Percentiles rank a stretch among this genome's conserved stretches.
Evolutionary conservation across 257 asterid genomes (phyloP).

Genomic region (Plectranthus barbatus): DNA sequence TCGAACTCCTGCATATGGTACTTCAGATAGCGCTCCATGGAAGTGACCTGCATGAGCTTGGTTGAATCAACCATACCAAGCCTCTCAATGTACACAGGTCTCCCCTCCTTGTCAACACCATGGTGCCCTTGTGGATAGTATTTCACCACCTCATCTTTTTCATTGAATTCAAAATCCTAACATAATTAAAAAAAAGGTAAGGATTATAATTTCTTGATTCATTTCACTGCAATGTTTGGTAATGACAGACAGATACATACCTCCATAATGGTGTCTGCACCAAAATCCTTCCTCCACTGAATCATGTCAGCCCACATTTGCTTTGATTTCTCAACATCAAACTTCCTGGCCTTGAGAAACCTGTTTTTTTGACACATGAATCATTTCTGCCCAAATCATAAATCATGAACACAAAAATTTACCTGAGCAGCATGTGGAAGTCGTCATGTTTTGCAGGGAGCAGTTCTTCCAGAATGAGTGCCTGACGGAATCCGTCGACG

Average conservation of each 20-base stretch:
- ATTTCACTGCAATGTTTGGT: not conserved
- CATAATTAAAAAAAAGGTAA: no score
- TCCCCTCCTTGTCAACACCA: constrained; percentile 85
- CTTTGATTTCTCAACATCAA: constrained; percentile 83
- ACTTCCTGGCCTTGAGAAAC: constrained; percentile 85
- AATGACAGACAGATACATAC: constrained; percentile 43
- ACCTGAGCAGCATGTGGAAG: constrained; percentile 83
- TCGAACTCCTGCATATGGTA: constrained; percentile 93
- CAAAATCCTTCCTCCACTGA: constrained; percentile 94
- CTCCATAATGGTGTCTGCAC: constrained; percentile 74
- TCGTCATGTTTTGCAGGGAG: no score
- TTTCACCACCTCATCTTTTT: constrained; percentile 73
- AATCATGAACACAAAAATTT: no score
- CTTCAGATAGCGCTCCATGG: constrained; percentile 74
- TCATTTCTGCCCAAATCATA: no score
- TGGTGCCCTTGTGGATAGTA: constrained; percentile 98
- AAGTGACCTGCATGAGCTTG: constrained; percentile 81
- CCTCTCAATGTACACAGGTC: constrained; percentile 83
- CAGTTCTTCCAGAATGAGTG: constrained; percentile 77
- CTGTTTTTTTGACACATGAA: no score
- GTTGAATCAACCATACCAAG: constrained; percentile 82
- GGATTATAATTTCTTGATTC: no score
- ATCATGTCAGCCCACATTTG: constrained; percentile 98
- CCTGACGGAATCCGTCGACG: constrained; percentile 91
- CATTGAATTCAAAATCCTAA: constrained; percentile 76